Evolutionary conservation across 306 rosid species (phyloP).

Genomic region (Vigna nakashimae): DNA sequence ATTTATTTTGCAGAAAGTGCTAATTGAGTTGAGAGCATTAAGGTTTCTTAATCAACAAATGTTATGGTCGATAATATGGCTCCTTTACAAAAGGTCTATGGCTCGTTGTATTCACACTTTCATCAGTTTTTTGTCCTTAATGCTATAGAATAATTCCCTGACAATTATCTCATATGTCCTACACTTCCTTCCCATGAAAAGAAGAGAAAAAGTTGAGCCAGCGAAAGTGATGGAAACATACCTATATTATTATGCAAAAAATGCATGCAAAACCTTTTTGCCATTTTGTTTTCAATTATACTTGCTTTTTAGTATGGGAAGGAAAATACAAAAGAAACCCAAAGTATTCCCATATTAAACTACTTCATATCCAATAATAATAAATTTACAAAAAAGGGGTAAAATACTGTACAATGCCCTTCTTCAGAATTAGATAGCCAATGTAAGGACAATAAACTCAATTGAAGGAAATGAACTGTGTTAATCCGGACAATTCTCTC

Average conservation of each 20-base stretch:
- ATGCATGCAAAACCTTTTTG: slow-evolving; percentile 1
- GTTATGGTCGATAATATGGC: not conserved
- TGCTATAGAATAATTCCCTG: not conserved
- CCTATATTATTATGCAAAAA: not conserved
- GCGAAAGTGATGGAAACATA: not conserved
- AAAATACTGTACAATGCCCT: not conserved
- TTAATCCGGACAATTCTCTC: no score
- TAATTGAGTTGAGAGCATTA: no score
- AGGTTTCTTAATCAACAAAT: no score
- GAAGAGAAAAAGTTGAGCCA: not conserved
- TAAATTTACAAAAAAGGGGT: not conserved
- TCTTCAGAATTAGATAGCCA: not conserved
- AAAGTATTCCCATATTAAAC: not conserved
- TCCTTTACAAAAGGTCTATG: not conserved
- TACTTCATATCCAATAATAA: not conserved
- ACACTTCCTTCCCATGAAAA: not conserved
- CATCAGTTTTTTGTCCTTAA: not conserved
- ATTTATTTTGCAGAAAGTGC: no score
- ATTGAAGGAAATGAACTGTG: not conserved
- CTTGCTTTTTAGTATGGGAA: not conserved
- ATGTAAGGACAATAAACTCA: not conserved
- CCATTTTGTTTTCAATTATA: not conserved
- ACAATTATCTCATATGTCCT: not conserved
- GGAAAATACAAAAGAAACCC: not conserved
- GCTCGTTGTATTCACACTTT: not conserved